phyloP scores from a whole-genome alignment of 2,329 filamentous ascomycete species.

The Fusarium musae region DNA sequence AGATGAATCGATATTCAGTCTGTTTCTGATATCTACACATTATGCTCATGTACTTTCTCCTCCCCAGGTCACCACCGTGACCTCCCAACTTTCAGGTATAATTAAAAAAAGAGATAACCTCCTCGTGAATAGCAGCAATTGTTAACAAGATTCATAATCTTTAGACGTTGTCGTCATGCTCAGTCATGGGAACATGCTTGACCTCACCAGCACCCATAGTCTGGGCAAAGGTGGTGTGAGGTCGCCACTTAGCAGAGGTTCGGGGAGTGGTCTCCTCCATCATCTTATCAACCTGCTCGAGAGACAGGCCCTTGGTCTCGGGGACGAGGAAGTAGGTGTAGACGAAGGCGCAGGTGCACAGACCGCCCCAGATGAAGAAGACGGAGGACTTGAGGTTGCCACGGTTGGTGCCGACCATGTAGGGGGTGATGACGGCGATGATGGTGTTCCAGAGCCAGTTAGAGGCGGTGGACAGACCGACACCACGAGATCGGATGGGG shows the following conservation, averaged over 20 bases:
- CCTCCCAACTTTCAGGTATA: slow-evolving; percentile 19
- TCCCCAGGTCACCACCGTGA: neutral
- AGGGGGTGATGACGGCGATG: slow-evolving; percentile 74
- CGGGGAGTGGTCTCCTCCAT: slow-evolving; percentile 86
- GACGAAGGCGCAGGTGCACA: slow-evolving; percentile 68
- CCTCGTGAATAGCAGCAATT: slow-evolving; percentile 4
- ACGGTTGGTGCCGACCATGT: slow-evolving; percentile 64
- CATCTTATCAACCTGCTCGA: slow-evolving; percentile 88
- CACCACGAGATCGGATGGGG: slow-evolving; percentile 87
- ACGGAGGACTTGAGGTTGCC: slow-evolving; percentile 68
- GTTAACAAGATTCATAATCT: neutral
- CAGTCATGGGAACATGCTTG: slow-evolving; percentile 42
- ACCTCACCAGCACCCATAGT: slow-evolving; percentile 49
- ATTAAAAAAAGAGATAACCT: slow-evolving; percentile 15
- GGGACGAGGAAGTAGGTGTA: slow-evolving; percentile 80
- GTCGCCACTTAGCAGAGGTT: slow-evolving; percentile 80
- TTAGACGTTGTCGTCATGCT: slow-evolving; percentile 49
- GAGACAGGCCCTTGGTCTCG: slow-evolving; percentile 79
- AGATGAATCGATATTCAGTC: slow-evolving; percentile 29
- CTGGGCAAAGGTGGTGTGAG: slow-evolving; percentile 73
- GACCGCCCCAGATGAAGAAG: slow-evolving; percentile 80
- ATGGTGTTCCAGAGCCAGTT: slow-evolving; percentile 78
- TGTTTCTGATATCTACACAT: slow-evolving; percentile 40
- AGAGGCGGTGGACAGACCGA: slow-evolving; percentile 81
- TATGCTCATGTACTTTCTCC: slow-evolving; percentile 32